These are phyloP conservation scores for Helicocarpus griseus DNA, from an alignment of 2,329 filamentous ascomycete species.

Conservation along the genomic window DNA sequence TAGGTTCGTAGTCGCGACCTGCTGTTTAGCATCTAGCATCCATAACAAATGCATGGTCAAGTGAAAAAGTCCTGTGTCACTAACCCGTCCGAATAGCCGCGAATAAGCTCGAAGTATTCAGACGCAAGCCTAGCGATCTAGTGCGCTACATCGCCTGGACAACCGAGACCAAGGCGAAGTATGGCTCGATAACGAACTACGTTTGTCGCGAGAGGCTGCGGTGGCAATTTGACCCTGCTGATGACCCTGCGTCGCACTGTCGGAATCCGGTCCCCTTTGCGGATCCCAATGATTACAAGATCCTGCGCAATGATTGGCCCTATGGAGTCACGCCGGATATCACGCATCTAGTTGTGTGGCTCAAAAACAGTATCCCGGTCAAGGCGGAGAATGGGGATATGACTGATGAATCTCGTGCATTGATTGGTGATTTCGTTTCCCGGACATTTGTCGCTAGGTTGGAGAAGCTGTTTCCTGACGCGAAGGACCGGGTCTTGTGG, in stretches of 20 bases:
- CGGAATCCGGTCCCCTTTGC: conserved; percentile 44
- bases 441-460: conserved; percentile 40
- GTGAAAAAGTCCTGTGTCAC: not conserved
- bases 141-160: conserved; percentile 53
- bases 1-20: conserved; percentile 31
- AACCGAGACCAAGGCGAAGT: conserved; percentile 42
- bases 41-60: not conserved
- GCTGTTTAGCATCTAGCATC: not conserved
- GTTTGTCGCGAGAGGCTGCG: conserved; percentile 46
- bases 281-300: conserved; percentile 44
- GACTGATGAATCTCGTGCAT: conserved; percentile 37
- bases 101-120: conserved; percentile 47
- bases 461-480: conserved; percentile 25
- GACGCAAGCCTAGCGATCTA: conserved; percentile 50
- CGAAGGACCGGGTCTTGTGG: conserved; percentile 46
- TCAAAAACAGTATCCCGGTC: conserved; percentile 41
- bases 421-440: conserved; percentile 43
- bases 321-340: conserved; percentile 49
- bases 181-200: conserved; percentile 48
- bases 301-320: conserved; percentile 55
- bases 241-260: conserved; percentile 14
- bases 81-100: conserved; percentile 25
- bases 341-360: conserved; percentile 49
- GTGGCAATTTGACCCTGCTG: conserved; percentile 34
- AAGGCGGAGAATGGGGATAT: conserved; percentile 40